Conservation (phyloP, 1,139 yeast species). For the Meyerozyma sp. region DNA sequence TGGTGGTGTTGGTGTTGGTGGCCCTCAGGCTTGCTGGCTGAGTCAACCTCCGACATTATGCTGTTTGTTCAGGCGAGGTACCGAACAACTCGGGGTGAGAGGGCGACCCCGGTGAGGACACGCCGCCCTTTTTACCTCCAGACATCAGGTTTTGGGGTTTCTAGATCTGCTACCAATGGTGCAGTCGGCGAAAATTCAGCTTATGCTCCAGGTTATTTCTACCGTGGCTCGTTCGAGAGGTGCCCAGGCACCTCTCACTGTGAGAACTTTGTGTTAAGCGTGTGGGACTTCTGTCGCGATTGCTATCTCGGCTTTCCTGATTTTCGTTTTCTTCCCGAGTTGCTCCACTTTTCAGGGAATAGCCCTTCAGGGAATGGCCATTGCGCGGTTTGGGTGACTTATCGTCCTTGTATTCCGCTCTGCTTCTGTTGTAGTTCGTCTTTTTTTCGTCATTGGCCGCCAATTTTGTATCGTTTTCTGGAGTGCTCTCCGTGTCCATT, state of each 20-base stretch:
- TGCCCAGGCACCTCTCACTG: too few species aligned
- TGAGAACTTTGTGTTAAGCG: not conserved
- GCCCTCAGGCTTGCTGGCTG: not conserved
- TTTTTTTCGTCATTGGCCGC: slow-evolving; percentile 2
- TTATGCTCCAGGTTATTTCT: too few species aligned
- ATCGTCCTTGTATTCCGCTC: not conserved
- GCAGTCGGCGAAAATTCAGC: too few species aligned
- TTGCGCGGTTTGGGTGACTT: not conserved
- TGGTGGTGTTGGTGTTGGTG: slow-evolving; percentile 4
- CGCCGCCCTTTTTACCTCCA: not conserved
- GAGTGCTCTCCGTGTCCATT: not conserved
- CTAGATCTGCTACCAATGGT: too few species aligned
- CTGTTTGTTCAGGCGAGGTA: not conserved
- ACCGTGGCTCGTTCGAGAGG: too few species aligned
- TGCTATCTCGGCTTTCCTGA: not conserved
- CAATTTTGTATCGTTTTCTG: too few species aligned
- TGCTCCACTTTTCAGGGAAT: not conserved
- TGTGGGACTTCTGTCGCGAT: not conserved
- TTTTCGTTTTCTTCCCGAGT: not conserved
- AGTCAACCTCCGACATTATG: not conserved
- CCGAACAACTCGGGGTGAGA: not conserved
- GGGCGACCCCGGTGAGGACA: not conserved
- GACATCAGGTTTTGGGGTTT: not conserved
- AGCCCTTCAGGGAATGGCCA: not conserved
- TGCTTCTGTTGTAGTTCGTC: slow-evolving; percentile 2